Conservation (phyloP, 768 basidiomycete species). For the Suillus subluteus region DNA sequence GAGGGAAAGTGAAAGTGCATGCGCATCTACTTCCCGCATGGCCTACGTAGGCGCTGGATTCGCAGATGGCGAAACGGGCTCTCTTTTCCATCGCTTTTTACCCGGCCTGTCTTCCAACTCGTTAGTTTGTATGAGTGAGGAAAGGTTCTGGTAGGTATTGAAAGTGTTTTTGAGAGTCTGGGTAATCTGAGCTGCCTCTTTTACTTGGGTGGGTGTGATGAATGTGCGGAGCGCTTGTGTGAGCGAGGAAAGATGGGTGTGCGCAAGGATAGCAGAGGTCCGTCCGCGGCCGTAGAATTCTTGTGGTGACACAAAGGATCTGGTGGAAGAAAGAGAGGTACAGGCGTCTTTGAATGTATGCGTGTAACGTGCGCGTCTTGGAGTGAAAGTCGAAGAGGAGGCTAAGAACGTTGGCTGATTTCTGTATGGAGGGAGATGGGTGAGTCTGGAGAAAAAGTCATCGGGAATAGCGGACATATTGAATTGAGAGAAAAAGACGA, state of each 20-base stretch:
- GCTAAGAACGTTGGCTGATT: constrained; percentile 39
- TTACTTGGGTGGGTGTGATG: constrained; percentile 49
- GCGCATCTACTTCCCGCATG: background rate
- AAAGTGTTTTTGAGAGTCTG: constrained; percentile 21
- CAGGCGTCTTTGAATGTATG: constrained; percentile 49
- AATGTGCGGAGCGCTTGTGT: constrained; percentile 53
- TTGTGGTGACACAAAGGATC: constrained; percentile 23
- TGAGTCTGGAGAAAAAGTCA: constrained; percentile 23
- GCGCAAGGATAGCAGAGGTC: constrained; percentile 26
- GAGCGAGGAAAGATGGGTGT: constrained; percentile 52
- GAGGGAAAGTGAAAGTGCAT: constrained; percentile 35
- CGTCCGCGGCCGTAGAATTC: constrained; percentile 46
- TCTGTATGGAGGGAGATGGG: background rate
- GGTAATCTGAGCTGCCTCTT: constrained; percentile 33
- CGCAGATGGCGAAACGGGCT: constrained; percentile 9
- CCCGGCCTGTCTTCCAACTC: constrained; percentile 33
- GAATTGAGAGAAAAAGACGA: constrained; percentile 3
- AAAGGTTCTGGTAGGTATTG: background rate
- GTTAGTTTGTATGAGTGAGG: constrained; percentile 13
- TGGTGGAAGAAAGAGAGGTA: constrained; percentile 21
- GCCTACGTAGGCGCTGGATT: constrained; percentile 12
- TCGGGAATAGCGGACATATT: constrained; percentile 15
- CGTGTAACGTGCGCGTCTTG: constrained; percentile 70
- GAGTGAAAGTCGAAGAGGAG: constrained; percentile 65
- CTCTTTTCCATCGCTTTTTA: constrained; percentile 40